Base-by-base conservation (phyloP, 106 monocot genomes). In the Platanthera zijinensis region DNA sequence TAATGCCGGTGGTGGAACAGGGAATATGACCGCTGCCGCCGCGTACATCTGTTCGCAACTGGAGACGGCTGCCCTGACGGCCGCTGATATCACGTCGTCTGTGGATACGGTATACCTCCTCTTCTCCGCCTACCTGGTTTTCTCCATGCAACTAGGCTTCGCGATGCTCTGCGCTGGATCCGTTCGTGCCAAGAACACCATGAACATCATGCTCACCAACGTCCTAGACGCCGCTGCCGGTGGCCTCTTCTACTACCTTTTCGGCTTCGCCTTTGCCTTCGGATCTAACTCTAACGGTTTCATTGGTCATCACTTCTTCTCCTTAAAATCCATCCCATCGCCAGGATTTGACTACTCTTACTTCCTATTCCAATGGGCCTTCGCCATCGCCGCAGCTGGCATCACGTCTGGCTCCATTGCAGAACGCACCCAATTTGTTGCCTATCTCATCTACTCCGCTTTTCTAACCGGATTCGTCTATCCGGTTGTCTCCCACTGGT, bases 81-180 rank as follows among this genome's bases (percentile, higher is more conserved):
- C 80, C 25, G 78, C 45, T 59, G 83, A 83, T 52, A 73, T 81
- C 53, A 45, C 63, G 2, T 74, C 69, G 18, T 78, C 90, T 0
- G 75, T 90, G 53, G 83, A 90, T 51, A 69, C 86, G 3, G 86
- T 86, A 1, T 95, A 80, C 81, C 90, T 95, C 75, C 92, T 95
- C 74, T 92, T 92, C 90, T 95, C 95, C 25, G 82, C 95, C 30
- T 95, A 95, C 80, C 90, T 95, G 39, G 95, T 95, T 51, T 95
- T 95, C 78, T 86, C 85, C 54, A 95, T 95, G 95, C 92, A 95
- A 83, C 92, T 95, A 12, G 95, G 95, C 57, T 95, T 95, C 80
- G 95, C 95, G 66, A 95, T 92, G 95, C 90, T 95, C 52, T 95
- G 95, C 72, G 95, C 92, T 14, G 95, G 95, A 4, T 95, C 95